Conservation (phyloP, 208 protist species). For the Acanthamoeba royreba region DNA sequence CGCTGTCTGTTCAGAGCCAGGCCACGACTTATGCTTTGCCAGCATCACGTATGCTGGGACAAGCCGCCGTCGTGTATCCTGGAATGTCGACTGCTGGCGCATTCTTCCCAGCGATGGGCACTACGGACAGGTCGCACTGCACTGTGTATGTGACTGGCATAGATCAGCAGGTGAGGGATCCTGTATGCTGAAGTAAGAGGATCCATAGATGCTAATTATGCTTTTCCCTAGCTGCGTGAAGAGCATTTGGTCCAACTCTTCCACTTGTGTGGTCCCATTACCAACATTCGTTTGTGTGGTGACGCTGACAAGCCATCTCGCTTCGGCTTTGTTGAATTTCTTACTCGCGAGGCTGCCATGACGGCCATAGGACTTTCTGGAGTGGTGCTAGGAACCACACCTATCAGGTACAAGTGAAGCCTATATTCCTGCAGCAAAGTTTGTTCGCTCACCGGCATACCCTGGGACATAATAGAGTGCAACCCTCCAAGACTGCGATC, state of each 20-base stretch:
- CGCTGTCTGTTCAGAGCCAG: no score
- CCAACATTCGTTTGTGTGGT: not conserved
- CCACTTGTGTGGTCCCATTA: not conserved
- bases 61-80: no score
- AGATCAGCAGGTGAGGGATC: not conserved
- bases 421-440: no score
- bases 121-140: not conserved
- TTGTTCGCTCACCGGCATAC: no score
- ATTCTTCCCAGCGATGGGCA: no score
- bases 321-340: no score
- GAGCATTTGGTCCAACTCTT: slow-evolving; percentile 34
- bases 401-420: slow-evolving; percentile 10
- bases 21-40: no score
- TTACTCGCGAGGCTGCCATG: not conserved
- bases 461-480: not conserved
- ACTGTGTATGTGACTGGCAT: slow-evolving; percentile 7
- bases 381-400: not conserved
- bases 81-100: not conserved
- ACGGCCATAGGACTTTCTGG: not conserved
- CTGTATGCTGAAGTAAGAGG: not conserved
- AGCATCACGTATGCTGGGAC: no score
- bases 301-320: not conserved
- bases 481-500: slow-evolving; percentile 25
- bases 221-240: not conserved
- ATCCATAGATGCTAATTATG: not conserved